Evolutionary conservation across 305 asterid genomes (phyloP), one percentile per base, ranked within the genome.

Genomic region (Rubia peregrina): DNA sequence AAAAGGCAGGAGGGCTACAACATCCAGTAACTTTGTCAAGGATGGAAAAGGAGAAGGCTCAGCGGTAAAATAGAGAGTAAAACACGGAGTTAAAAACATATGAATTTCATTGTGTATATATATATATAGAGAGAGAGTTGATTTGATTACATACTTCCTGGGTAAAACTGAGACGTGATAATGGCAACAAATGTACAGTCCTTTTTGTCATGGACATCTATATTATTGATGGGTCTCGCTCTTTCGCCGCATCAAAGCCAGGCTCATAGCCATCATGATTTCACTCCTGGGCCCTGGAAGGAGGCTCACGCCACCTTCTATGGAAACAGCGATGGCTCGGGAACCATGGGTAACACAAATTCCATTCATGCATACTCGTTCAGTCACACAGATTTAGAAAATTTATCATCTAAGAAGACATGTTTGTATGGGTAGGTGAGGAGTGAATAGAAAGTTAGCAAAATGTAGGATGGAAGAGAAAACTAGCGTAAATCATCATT

Each of bases 281-380:
- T 46, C 71, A 9, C 9, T 1, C 43, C 68, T 4, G 72, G 68
- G 5, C 61, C 67, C 3, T 88, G 88, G 94, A 79, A 76, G 48
- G 65, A 75, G 62, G 94, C 87, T 42, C 84, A 81, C 67, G 94
- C 88, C 10, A 88, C 94, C 67, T 88, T 81, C 82, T 85, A 85
- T 21, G 91, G 89, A 1, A 80, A 76, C 22, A 61, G 79, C 7
- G 89, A 85, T 49, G 90, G 86, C 75, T 77, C 89, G 0, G 83
- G 77, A 59, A 84, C 91, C 66, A 60, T 81, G 71, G 90, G 89
- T 84, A 57, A 33, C 4, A 33, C 38, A 33, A 33, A 33, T 33
- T 33, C 38, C 38, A 42, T 42, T 42, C 4, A 42, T 42, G 4
- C 11, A 42, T 42, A 42, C 46, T 26, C 30, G 30, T 26, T 26